A percentile compares a stretch with the other conserved stretches of the same genome.
These are phyloP conservation scores for Tylopilus subfusipes DNA, from an alignment of 768 basidiomycete genomes.

Conservation along the genomic window DNA sequence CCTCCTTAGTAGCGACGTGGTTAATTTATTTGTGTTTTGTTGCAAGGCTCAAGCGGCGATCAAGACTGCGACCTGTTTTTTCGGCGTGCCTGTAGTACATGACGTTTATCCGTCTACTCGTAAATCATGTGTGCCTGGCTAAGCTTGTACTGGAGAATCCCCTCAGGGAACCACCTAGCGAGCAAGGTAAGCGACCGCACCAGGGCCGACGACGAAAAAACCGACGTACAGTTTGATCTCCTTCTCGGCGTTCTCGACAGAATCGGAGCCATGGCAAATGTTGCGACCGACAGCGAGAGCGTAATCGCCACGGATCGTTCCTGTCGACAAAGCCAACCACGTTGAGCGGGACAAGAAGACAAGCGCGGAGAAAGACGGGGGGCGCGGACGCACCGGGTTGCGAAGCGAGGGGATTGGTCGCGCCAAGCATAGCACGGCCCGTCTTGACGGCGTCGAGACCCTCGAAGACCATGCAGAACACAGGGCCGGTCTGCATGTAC, in stretches of 20 bases:
- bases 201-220: neutral
- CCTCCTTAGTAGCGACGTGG: neutral
- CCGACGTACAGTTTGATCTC: slow-evolving; percentile 83
- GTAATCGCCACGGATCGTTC: slow-evolving; percentile 95
- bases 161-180: slow-evolving; percentile 88
- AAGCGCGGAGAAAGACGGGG: neutral
- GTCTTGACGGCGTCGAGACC: slow-evolving; percentile 94
- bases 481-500: slow-evolving; percentile 96
- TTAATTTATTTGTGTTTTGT: neutral
- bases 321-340: slow-evolving; percentile 34
- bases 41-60: neutral
- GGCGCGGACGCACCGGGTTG: slow-evolving; percentile 60
- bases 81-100: slow-evolving; percentile 21
- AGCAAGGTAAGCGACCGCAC: slow-evolving; percentile 3
- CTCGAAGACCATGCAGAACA: slow-evolving; percentile 94
- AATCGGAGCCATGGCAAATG: slow-evolving; percentile 89
- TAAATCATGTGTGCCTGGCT: slow-evolving; percentile 71
- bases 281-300: slow-evolving; percentile 93
- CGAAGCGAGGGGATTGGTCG: slow-evolving; percentile 94
- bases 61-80: neutral
- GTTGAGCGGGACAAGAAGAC: neutral
- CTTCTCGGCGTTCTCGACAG: slow-evolving; percentile 87
- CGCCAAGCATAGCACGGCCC: slow-evolving; percentile 92
- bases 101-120: slow-evolving; percentile 48
- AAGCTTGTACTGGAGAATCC: slow-evolving; percentile 65